Percentiles rank a stretch among this genome's conserved stretches.
phyloP scores from a whole-genome alignment of 768 basidiomycete species.

The Nidula microcarpa region DNA sequence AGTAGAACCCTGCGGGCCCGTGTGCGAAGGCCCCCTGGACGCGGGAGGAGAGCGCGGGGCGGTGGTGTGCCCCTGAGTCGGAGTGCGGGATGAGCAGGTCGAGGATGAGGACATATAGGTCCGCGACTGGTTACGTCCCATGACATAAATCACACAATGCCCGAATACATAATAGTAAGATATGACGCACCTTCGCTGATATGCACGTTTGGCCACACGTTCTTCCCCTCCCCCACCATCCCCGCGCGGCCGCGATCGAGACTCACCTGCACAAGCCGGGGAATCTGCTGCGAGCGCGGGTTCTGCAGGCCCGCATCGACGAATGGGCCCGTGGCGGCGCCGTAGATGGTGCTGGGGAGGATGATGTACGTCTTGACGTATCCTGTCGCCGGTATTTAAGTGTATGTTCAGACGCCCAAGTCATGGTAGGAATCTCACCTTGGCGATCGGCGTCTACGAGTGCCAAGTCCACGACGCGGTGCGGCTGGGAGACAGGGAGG shows the following conservation, averaged over 20 bases:
- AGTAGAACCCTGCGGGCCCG: slow-evolving; percentile 44
- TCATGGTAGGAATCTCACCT: slow-evolving; percentile 22
- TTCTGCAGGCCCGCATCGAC: slow-evolving; percentile 50
- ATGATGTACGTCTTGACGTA: slow-evolving; percentile 52
- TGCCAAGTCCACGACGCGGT: slow-evolving; percentile 46
- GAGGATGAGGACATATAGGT: slow-evolving; percentile 39
- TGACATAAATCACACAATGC: too few relatives aligned
- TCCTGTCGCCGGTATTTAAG: slow-evolving; percentile 18
- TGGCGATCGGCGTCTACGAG: slow-evolving; percentile 44
- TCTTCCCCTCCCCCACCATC: slow-evolving; percentile 48
- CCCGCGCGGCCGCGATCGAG: slow-evolving; percentile 43
- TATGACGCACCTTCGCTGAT: slow-evolving; percentile 42
- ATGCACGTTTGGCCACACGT: slow-evolving; percentile 53
- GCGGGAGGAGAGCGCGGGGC: slow-evolving; percentile 9
- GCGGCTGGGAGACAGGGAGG: slow-evolving; percentile 39
- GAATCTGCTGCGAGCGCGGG: slow-evolving; percentile 47
- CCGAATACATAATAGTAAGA: too few relatives aligned
- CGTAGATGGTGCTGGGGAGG: slow-evolving; percentile 52
- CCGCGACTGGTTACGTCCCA: slow-evolving; percentile 26
- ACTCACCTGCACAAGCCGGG: slow-evolving; percentile 34
- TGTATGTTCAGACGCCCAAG: too few relatives aligned
- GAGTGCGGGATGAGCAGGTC: slow-evolving; percentile 25
- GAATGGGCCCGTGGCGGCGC: slow-evolving; percentile 40
- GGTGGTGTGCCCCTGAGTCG: not conserved
- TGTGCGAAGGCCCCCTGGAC: slow-evolving; percentile 28